Percentiles rank a stretch among this genome's conserved stretches.
These are phyloP conservation scores for Fraxinus cuspidata DNA, from an alignment of 257 asterid species.

Conservation along the genomic window DNA sequence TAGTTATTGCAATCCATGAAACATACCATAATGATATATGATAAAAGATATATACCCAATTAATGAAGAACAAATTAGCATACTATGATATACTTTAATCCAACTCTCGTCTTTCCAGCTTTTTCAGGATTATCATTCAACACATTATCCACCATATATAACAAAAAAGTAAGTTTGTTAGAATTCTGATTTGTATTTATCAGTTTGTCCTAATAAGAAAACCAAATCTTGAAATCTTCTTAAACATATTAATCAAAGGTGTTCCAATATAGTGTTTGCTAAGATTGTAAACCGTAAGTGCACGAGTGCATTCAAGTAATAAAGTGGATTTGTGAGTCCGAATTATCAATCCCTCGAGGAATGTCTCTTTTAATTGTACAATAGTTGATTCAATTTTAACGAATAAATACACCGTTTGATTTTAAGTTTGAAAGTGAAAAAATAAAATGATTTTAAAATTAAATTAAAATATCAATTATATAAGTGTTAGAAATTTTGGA, in stretches of 20 bases:
- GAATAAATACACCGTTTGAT: too few relatives aligned
- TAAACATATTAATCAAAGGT: background rate
- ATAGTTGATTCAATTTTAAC: too few relatives aligned
- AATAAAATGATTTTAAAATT: too few relatives aligned
- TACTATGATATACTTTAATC: constrained; percentile 75
- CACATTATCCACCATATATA: constrained; percentile 64
- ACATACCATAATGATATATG: background rate
- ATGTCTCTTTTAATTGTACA: too few relatives aligned
- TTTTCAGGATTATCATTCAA: constrained; percentile 84
- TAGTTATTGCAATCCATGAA: background rate
- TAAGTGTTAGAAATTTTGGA: too few relatives aligned
- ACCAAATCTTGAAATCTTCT: constrained; percentile 12
- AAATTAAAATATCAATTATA: too few relatives aligned
- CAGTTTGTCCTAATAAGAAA: background rate
- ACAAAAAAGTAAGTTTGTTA: constrained; percentile 24
- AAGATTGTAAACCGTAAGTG: too few relatives aligned
- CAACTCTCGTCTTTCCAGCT: constrained; percentile 74
- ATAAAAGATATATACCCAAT: background rate
- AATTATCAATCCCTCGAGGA: too few relatives aligned
- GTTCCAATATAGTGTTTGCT: background rate
- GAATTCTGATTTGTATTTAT: background rate
- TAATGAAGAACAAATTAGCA: constrained; percentile 21
- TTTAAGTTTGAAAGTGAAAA: too few relatives aligned
- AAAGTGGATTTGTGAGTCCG: too few relatives aligned
- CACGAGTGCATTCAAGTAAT: too few relatives aligned